phyloP scores from a whole-genome alignment of 805 yeast genomes.

The Candida ortonii region DNA sequence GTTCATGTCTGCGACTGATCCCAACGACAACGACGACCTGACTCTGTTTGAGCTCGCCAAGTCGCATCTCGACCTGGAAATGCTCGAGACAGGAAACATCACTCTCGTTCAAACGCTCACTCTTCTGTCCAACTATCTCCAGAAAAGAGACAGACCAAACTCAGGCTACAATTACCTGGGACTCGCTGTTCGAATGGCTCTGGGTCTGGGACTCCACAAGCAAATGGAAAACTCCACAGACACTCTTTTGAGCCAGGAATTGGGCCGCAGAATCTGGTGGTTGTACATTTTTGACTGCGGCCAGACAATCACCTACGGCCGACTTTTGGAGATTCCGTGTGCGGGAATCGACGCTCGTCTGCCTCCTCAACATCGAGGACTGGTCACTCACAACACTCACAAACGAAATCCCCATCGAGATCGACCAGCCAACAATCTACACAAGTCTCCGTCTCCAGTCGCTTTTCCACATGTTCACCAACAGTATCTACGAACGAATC shows the following conservation, averaged over 20 bases:
- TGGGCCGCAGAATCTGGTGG: constrained; percentile 17
- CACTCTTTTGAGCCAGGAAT: constrained; percentile 9
- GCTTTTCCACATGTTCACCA: constrained; percentile 16
- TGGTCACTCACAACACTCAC: constrained; percentile 10
- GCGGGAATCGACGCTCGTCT: constrained; percentile 15
- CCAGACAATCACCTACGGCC: constrained; percentile 18
- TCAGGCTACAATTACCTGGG: constrained; percentile 17
- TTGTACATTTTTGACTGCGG: constrained; percentile 17
- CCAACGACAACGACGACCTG: constrained; percentile 13
- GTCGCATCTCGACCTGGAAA: constrained; percentile 12
- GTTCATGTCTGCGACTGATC: constrained; percentile 15
- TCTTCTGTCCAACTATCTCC: constrained; percentile 15
- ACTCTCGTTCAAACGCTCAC: constrained; percentile 17
- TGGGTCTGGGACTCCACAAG: constrained; percentile 16
- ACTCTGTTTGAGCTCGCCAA: constrained; percentile 14
- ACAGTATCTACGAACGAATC: constrained; percentile 17
- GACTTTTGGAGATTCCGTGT: constrained; percentile 19
- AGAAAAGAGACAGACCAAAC: constrained; percentile 16
- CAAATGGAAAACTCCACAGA: constrained; percentile 8
- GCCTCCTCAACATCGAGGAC: constrained; percentile 15
- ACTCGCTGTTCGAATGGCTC: constrained; percentile 16
- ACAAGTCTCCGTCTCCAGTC: constrained; percentile 15
- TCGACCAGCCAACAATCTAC: constrained; percentile 13
- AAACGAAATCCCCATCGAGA: constrained; percentile 1
- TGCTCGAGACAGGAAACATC: constrained; percentile 15